Evolutionary conservation across 1,284 basidiomycete genomes (phyloP).

Genomic region (Ustilago sp.): DNA sequence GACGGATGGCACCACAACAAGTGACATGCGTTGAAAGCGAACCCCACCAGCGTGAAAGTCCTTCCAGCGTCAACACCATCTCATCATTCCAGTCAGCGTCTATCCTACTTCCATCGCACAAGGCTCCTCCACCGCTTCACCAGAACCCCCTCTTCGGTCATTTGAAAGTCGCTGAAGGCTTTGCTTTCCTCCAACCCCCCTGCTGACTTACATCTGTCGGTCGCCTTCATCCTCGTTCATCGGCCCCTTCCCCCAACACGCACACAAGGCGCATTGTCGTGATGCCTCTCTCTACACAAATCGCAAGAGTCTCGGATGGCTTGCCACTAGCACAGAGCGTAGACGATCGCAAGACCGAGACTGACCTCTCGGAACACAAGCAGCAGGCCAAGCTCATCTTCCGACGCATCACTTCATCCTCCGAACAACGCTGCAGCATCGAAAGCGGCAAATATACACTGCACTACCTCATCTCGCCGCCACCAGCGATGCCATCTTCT

Average conservation of each 20-base stretch:
- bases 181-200: too few species aligned
- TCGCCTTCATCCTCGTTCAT: too few species aligned
- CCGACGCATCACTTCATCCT: conserved; percentile 85
- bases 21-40: not conserved
- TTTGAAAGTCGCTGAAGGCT: too few species aligned
- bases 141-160: too few species aligned
- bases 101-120: not conserved
- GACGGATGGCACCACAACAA: not conserved
- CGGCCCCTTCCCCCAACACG: too few species aligned
- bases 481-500: conserved; percentile 59
- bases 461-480: conserved; percentile 87
- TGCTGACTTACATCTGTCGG: too few species aligned
- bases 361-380: conserved; percentile 93
- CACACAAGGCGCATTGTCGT: not conserved
- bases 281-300: conserved; percentile 68
- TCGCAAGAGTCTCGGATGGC: conserved; percentile 64
- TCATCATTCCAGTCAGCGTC: not conserved
- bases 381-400: conserved; percentile 98
- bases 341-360: conserved; percentile 80
- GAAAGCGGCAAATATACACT: conserved; percentile 93
- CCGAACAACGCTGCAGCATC: conserved; percentile 94
- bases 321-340: conserved; percentile 67
- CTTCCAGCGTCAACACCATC: not conserved
- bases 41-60: not conserved
- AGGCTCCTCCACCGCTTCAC: too few species aligned